Evolutionary conservation across 495 filamentous ascomycete species (phyloP), one percentile per base, ranked within the genome.

Genomic region (Penicillium turbatum): DNA sequence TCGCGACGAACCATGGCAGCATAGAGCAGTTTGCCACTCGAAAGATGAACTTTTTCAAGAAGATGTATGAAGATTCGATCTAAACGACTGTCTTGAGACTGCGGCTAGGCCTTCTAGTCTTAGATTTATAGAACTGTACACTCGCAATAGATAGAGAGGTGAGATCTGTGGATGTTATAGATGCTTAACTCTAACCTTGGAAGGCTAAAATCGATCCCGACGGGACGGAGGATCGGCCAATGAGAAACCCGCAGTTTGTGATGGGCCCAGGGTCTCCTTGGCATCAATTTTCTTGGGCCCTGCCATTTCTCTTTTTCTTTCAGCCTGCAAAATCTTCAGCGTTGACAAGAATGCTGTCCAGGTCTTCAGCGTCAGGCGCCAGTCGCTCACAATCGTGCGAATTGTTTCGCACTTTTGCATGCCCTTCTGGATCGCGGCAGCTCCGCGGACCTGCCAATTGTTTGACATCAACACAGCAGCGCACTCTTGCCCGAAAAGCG

Each of bases 211-310:
- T 19, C 12, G 38, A 11, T 17, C 32, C 39, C 24, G 12, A 17
- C 45, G 46, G 60, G 32, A 51, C 16, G 30, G 1, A 2, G 12
- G 27, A 24, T 44, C 57, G 41, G 37, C 70, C 72, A 75, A 75
- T 75, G 44, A 61, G 47, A 55, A 29, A 13, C 30, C 19, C 9
- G 35, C 43, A 62, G 59, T 71, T 70, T 65, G 53, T 55, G 65
- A 69, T 64, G 50, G 48, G 45, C 31, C 51, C 48, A 55, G 42
- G 50, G 38, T 3, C 1, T 37, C 46, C 69, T 72, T 69, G 70
- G 64, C 71, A 62, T 63, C 55, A 54, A 65, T 65, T 67, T 72
- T 69, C 58, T 24, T 62, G 55, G 53, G 54, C 47, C 51, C 43
- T 16, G 31, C 53, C 48, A 47, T 39, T 57, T 57, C 60, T 44